These are phyloP conservation scores for Penicillium sp. DNA, from an alignment of 2,329 filamentous ascomycete species.

Conservation along the genomic window DNA sequence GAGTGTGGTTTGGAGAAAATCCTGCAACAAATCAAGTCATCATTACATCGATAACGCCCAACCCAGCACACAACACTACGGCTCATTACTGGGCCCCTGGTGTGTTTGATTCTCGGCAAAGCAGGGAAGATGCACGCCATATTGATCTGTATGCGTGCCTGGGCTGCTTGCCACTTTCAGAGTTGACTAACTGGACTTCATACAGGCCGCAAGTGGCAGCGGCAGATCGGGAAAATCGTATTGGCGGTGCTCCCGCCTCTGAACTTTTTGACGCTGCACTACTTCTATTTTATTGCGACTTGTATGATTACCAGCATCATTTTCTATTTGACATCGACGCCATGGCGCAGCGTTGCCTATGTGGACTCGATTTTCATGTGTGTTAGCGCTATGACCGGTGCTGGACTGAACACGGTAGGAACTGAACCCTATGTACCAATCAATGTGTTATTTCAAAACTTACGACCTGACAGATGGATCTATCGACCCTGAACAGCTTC, in stretches of 20 bases:
- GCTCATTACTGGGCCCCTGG: background rate
- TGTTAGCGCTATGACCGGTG: constrained; percentile 65
- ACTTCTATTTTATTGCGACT: constrained; percentile 62
- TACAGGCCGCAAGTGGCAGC: constrained; percentile 23
- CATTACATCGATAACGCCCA: background rate
- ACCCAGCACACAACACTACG: background rate
- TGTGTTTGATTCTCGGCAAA: background rate
- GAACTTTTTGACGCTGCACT: constrained; percentile 66
- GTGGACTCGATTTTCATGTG: constrained; percentile 66
- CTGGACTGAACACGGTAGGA: constrained; percentile 63
- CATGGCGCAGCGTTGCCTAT: constrained; percentile 55
- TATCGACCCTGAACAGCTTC: constrained; percentile 63
- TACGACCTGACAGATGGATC: constrained; percentile 30
- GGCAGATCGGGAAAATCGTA: constrained; percentile 23
- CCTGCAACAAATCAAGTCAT: background rate
- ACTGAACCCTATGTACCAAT: background rate
- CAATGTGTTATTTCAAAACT: background rate
- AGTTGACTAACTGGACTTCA: background rate
- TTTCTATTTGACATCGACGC: constrained; percentile 57
- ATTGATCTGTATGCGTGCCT: constrained; percentile 10
- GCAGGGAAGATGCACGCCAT: constrained; percentile 6
- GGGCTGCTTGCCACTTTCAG: background rate
- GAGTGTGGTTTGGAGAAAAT: background rate
- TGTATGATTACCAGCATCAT: constrained; percentile 58
- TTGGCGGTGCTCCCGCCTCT: constrained; percentile 39